Conservation (phyloP, 352 stramenopile species). For the Phytophthora parvispora region DNA sequence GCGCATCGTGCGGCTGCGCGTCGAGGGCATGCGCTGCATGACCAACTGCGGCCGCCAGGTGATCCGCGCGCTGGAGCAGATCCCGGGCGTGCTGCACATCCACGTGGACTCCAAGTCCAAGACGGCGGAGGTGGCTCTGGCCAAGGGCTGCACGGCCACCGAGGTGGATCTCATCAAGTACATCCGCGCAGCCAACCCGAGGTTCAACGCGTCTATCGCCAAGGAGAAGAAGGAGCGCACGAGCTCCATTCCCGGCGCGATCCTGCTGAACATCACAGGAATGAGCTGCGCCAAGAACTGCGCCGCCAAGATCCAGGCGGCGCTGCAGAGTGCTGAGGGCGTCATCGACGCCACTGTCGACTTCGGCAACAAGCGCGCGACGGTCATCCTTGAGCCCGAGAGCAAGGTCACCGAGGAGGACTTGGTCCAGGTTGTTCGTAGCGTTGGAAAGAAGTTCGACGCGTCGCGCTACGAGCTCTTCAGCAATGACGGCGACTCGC, state of each 20-base stretch:
- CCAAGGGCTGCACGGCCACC: constrained; percentile 82
- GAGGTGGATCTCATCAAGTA: constrained; percentile 91
- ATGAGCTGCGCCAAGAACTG: constrained; percentile 85
- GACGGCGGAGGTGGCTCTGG: constrained; percentile 78
- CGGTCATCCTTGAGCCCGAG: constrained; percentile 70
- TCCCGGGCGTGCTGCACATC: constrained; percentile 87
- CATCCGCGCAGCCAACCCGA: constrained; percentile 75
- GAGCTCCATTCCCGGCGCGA: constrained; percentile 66
- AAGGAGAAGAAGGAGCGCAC: constrained; percentile 61
- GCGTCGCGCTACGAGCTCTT: constrained; percentile 79
- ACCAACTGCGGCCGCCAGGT: constrained; percentile 88
- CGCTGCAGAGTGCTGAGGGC: constrained; percentile 53
- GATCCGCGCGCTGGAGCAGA: constrained; percentile 81
- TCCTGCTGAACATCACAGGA: constrained; percentile 79
- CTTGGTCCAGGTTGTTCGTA: constrained; percentile 69
- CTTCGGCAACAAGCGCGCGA: constrained; percentile 76
- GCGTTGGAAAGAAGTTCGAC: constrained; percentile 56
- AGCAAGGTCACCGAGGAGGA: constrained; percentile 74
- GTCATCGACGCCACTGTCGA: constrained; percentile 82
- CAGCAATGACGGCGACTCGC: constrained; percentile 61
- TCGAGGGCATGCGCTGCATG: constrained; percentile 92
- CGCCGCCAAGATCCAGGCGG: constrained; percentile 62
- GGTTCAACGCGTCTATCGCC: constrained; percentile 79
- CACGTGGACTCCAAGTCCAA: constrained; percentile 88
- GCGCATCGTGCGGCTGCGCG: constrained; percentile 75